Evolutionary conservation across 2,329 filamentous ascomycete genomes (phyloP), one percentile per base, ranked within the genome.

Genomic region (Fusarium fracticaudum): DNA sequence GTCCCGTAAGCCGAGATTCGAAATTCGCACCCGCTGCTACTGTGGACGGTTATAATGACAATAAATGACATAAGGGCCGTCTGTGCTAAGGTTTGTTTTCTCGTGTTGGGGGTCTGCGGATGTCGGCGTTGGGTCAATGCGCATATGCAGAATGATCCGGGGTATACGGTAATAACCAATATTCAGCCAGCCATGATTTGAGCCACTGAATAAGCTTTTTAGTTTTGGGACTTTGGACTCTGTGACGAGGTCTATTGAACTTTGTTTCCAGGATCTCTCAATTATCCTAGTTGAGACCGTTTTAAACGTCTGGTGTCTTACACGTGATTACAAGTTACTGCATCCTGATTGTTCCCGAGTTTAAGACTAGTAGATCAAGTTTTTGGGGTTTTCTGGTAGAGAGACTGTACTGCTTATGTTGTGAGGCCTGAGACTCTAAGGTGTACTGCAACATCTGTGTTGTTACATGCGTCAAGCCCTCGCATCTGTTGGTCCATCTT

Each of bases 341-440:
- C 41, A 24, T 5, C 41, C 6, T 24, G 10, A 18, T 44, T 44
- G n/a, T 44, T 44, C 0, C n/a, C 15, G 41, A 44, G 15, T 18
- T 15, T 0, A 44, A 18, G n/a, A 12, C 41, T 24, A 44, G 10
- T 0, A 44, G 41, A 44, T 44, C n/a, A 44, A 44, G 10, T 18
- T 1, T 14, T 44, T 44, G n/a, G 0, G 10, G 1, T 24, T 24
- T 18, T 7, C 4, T 8, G 41, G n/a, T 24, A 8, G 15, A 24
- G 9, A 18, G 15, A 44, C 1, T 7, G 10, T 14, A 12, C 15
- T 24, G 41, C 41, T 44, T 24, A 24, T 24, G 41, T 5, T 12
- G 41, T 44, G 41, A 24, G 41, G 41, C 41, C 41, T 2, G n/a
- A 18, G n/a, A 24, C 10, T 24, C 15, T 24, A 2, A 44, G 10